phyloP scores from a whole-genome alignment of 495 filamentous ascomycete species.

The Talaromyces proteolyticus region DNA sequence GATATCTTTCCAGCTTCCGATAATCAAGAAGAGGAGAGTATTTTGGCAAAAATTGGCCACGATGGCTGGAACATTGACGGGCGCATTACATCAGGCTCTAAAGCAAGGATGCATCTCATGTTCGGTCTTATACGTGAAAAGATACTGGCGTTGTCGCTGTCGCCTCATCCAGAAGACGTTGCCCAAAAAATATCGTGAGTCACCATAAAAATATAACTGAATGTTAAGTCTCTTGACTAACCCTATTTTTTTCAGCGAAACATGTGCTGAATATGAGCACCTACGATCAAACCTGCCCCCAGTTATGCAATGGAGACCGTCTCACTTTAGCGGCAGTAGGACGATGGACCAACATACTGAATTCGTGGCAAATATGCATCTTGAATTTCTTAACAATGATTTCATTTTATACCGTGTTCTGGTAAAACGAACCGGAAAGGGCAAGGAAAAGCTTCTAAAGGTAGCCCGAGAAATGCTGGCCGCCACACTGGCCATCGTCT shows the following conservation, averaged over 20 bases:
- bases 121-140: conserved; percentile 37
- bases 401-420: conserved; percentile 48
- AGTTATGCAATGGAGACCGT: conserved; percentile 15
- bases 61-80: conserved; percentile 40
- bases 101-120: conserved; percentile 31
- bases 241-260: not conserved
- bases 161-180: conserved; percentile 9
- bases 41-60: conserved; percentile 22
- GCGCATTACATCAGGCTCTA: conserved; percentile 22
- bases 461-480: conserved; percentile 40
- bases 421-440: conserved; percentile 30
- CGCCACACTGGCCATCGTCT: conserved; percentile 22
- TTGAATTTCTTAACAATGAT: conserved; percentile 43
- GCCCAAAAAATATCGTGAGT: not conserved
- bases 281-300: not conserved
- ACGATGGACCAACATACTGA: not conserved
- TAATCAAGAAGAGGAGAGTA: conserved; percentile 16
- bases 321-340: conserved; percentile 12
- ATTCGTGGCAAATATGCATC: conserved; percentile 14
- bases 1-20: conserved; percentile 27
- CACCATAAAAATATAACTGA: not conserved
- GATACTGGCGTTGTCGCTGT: conserved; percentile 41
- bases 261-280: conserved; percentile 1
- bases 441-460: conserved; percentile 36
- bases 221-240: not conserved